Evolutionary conservation across 257 asterid genomes (phyloP).

Genomic region (Nicotiana tomentosiformis): DNA sequence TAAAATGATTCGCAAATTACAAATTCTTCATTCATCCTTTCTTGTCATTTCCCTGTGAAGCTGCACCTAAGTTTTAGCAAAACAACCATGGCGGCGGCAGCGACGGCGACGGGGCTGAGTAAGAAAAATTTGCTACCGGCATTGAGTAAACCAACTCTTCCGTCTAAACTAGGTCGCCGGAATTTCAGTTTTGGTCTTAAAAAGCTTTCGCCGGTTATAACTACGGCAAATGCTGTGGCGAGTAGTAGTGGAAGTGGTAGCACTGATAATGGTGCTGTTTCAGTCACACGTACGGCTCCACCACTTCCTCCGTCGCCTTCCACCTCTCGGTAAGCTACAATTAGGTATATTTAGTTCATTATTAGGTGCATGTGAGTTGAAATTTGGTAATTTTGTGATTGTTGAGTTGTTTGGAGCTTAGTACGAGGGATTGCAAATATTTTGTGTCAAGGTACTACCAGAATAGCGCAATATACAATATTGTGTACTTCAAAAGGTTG

Average conservation of each 20-base stretch:
- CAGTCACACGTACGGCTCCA: conserved; percentile 22
- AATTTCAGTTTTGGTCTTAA: background rate
- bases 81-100: background rate
- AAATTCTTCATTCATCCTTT: background rate
- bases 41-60: background rate
- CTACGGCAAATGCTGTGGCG: conserved; percentile 21
- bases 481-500: background rate
- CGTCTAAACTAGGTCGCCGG: conserved; percentile 20
- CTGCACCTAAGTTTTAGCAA: background rate
- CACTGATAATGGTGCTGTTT: conserved; percentile 31
- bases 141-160: conserved; percentile 22
- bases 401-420: background rate
- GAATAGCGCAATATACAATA: background rate
- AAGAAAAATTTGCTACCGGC: conserved; percentile 23
- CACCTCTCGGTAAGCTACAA: conserved; percentile 17
- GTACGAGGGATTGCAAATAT: background rate
- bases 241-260: conserved; percentile 22
- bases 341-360: background rate
- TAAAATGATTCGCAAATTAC: background rate
- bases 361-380: background rate
- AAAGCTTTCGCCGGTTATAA: conserved; percentile 10
- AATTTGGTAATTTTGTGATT: background rate
- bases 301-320: conserved; percentile 23
- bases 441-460: background rate
- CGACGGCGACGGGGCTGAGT: conserved; percentile 33